phyloP scores from a whole-genome alignment of 768 basidiomycete genomes.

The Boletus subcaerulescens region DNA sequence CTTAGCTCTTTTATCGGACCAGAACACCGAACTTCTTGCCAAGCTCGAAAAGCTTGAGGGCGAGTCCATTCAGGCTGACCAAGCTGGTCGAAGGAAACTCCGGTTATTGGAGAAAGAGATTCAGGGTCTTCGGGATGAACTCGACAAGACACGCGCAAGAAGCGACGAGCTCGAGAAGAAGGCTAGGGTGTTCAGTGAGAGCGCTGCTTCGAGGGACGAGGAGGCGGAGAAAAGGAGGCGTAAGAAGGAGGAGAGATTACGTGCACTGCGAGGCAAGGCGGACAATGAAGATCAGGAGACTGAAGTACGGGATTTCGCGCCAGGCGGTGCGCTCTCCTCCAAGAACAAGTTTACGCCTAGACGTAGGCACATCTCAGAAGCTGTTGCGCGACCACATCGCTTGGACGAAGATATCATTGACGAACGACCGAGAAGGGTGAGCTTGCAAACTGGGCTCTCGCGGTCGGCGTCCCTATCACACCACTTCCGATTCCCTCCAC shows the following conservation, averaged over 20 bases:
- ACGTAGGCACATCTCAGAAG: constrained; percentile 33
- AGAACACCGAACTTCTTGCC: constrained; percentile 75
- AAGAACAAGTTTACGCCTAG: constrained; percentile 20
- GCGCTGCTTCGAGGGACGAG: constrained; percentile 26
- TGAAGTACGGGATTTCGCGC: constrained; percentile 59
- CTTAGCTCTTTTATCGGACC: constrained; percentile 69
- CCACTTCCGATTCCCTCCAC: constrained; percentile 12
- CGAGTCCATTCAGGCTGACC: constrained; percentile 65
- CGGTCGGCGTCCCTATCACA: constrained; percentile 27
- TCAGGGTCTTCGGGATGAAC: constrained; percentile 63
- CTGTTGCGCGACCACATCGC: constrained; percentile 8
- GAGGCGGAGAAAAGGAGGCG: constrained; percentile 28
- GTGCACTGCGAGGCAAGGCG: constrained; percentile 46
- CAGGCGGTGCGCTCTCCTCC: constrained; percentile 43
- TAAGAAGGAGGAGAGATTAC: constrained; percentile 51
- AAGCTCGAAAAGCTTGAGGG: constrained; percentile 75
- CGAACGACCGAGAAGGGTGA: constrained; percentile 18
- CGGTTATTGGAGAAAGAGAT: constrained; percentile 80
- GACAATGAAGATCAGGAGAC: constrained; percentile 29
- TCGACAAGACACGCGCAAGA: constrained; percentile 70
- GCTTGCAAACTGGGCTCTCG: constrained; percentile 17
- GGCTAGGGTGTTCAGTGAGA: constrained; percentile 41
- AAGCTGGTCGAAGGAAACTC: constrained; percentile 63
- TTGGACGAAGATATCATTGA: constrained; percentile 8
- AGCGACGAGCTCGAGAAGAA: constrained; percentile 72